These are phyloP conservation scores for Sphenostylis stenocarpa DNA, from an alignment of 306 rosid genomes.

Conservation along the genomic window DNA sequence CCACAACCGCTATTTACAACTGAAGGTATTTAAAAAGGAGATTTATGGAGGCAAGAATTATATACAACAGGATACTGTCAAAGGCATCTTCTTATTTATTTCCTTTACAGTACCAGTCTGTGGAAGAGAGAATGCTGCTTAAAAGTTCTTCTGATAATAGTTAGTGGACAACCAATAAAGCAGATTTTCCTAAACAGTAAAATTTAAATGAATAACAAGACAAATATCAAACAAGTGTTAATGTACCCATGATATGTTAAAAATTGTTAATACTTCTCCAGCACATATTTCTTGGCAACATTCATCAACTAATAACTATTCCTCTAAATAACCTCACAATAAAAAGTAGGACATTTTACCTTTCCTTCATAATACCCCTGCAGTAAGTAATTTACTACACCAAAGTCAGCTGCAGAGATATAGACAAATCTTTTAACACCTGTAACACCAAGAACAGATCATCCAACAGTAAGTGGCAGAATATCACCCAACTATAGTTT, in stretches of 20 bases:
- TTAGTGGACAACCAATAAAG: neutral
- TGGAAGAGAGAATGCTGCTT: neutral
- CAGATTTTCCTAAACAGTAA: neutral
- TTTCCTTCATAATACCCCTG: constrained; percentile 94
- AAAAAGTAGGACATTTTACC: constrained; percentile 50
- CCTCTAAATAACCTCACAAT: constrained; percentile 15
- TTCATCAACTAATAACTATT: constrained; percentile 18
- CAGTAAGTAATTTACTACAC: constrained; percentile 70
- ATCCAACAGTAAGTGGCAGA: constrained; percentile 12
- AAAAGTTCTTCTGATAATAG: neutral
- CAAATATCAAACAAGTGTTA: neutral
- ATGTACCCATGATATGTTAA: neutral
- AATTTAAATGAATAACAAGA: no score
- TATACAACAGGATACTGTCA: no score
- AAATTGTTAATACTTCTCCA: neutral
- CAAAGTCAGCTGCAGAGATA: constrained; percentile 96
- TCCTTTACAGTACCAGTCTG: neutral
- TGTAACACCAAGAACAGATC: constrained; percentile 38
- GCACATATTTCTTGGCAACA: neutral
- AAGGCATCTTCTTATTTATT: no score
- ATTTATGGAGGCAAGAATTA: no score
- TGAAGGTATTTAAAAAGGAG: no score
- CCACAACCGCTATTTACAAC: no score
- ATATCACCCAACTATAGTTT: neutral
- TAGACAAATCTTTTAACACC: constrained; percentile 94